Conservation (phyloP, 2,329 filamentous ascomycete genomes). For the Chalara sp. region DNA sequence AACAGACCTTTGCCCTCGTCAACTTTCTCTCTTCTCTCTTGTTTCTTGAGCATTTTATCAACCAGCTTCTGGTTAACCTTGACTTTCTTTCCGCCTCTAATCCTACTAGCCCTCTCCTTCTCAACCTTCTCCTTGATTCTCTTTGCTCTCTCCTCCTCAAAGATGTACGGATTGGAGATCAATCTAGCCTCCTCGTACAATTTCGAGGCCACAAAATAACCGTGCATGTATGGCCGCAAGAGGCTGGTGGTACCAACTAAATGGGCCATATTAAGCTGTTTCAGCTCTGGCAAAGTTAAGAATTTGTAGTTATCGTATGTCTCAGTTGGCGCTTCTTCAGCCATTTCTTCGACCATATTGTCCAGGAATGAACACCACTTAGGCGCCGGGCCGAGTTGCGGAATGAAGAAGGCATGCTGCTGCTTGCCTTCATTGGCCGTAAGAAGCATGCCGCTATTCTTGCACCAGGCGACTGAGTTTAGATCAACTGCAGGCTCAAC, state of each 20-base stretch:
- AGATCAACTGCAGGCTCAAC: slow-evolving; percentile 93
- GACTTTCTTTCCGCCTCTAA: slow-evolving; percentile 91
- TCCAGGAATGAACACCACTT: slow-evolving; percentile 96
- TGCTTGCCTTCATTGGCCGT: slow-evolving; percentile 96
- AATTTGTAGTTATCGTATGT: slow-evolving; percentile 99
- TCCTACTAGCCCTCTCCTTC: slow-evolving; percentile 91
- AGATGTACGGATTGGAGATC: slow-evolving; percentile 89
- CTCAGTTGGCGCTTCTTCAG: slow-evolving; percentile 69
- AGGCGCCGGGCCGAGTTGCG: slow-evolving; percentile 85
- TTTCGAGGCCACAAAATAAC: slow-evolving; percentile 93
- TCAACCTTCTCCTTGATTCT: slow-evolving; percentile 92
- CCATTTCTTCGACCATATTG: slow-evolving; percentile 98
- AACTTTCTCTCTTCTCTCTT: slow-evolving; percentile 51
- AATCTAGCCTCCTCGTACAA: slow-evolving; percentile 91
- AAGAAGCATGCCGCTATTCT: slow-evolving; percentile 86
- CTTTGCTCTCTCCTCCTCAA: slow-evolving; percentile 87
- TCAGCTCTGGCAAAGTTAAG: slow-evolving; percentile 80
- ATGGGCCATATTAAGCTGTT: slow-evolving; percentile 78
- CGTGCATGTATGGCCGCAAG: slow-evolving; percentile 95
- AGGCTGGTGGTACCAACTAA: slow-evolving; percentile 86
- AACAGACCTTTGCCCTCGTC: slow-evolving; percentile 62
- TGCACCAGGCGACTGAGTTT: slow-evolving; percentile 90
- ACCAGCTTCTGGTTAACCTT: slow-evolving; percentile 87
- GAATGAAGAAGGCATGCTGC: slow-evolving; percentile 92
- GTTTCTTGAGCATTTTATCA: slow-evolving; percentile 64